Base-by-base conservation (phyloP, 2,329 filamentous ascomycete species). In the Nectriaceae sp. region DNA sequence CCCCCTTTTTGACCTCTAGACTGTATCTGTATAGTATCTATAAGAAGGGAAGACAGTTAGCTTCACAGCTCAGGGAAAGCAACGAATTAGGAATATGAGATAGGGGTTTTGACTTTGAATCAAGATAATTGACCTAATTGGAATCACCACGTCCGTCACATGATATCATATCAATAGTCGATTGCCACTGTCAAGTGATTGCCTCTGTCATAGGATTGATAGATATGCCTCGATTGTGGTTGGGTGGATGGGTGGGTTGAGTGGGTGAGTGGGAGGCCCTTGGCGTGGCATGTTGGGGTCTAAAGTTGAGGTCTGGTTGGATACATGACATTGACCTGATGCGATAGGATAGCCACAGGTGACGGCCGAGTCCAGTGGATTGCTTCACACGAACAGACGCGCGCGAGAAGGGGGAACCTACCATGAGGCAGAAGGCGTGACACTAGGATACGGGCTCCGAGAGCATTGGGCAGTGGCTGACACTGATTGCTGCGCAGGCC, bases 11-110 rank as follows among this genome's bases (percentile, higher is more conserved):
- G 51, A 47, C 50, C 48, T 61, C 54, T 56, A 57, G 45, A 62
- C 53, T 64, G 59, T 63, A 60, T 39, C 20, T 62, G 59, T 64
- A 61, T 55, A 64, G 47, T 61, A 63, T 50, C 44, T 55, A 39
- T 43, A 44, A 49, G 44, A 50, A 51, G 40, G 49, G 43, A 55
- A 56, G 49, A 56, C 44, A 54, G 45, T 39, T 47, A 60, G 59
- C 59, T 62, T 60, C 59, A 60, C 59, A 60, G 59, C 59, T 49
- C 47, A 51, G 51, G 46, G 50, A 37, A 52, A 52, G 49, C 39
- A 55, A 53, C 24, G 52, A 50, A 54, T 55, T 38, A 40, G 44
- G 26, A 16, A 36, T 36, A 36, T 36, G 8, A 36, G 33, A 31
- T 31, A 31, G 26, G 26, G 10, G 8, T 31, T 31, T 37, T 37